Evolutionary conservation across 2,329 filamentous ascomycete species (phyloP), one percentile per base, ranked within the genome.

Genomic region (Ceratocystis cubensis): DNA sequence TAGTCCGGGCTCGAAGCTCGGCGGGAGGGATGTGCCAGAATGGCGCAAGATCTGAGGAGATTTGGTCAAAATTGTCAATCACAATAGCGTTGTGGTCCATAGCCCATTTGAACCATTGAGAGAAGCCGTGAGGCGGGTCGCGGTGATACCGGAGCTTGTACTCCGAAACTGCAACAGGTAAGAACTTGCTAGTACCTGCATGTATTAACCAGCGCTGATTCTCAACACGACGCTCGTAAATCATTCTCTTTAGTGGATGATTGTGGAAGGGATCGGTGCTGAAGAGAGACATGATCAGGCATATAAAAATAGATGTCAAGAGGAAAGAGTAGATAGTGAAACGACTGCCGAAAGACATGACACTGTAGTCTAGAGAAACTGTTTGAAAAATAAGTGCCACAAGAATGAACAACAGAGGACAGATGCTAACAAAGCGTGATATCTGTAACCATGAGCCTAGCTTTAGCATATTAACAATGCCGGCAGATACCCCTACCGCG

Each of bases 71-170:
- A 69, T 89, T 85, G 71, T 96, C 91, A 65, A 94, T 84, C 64
- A 96, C 78, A 64, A 84, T 78, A 0, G 91, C 88, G 0, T 82
- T 80, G 67, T 81, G 84, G n/a, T 82, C 78, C 69, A 82, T 83
- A 4, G 91, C 89, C 72, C 89, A 91, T 22, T 87, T 81, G 73
- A 87, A 96, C 91, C 91, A 96, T 70, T 86, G 85, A 71, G 91
- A 88, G 71, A 96, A 96, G 67, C 88, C 83, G 0, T 87, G 88
- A 10, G 91, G 91, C 17, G 91, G 91, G 33, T 84, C 78, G 68
- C 90, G 83, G 15, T 84, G 84, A 67, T 84, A 78, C 4, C 79
- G 77, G 61, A 81, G 77, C 61, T 76, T 76, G 70, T 84, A 84
- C 65, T 81, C 76, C 3, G 73, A 71, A 3, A 79, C 76, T 0